Conservation (phyloP, 2,329 filamentous ascomycete genomes). For the Orbilia javanica region DNA sequence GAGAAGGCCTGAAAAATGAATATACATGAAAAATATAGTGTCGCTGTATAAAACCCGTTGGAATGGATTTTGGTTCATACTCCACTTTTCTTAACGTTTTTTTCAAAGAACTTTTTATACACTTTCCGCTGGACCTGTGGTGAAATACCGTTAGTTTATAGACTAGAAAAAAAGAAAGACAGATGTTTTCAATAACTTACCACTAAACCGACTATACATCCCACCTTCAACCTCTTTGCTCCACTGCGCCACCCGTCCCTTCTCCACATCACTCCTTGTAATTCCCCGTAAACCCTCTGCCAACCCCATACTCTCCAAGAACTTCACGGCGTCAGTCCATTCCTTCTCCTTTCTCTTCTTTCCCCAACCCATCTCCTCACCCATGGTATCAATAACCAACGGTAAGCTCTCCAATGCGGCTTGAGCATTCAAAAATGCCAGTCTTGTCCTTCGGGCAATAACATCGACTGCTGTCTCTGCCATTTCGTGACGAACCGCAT, state of each 20-base stretch:
- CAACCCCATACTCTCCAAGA: slow-evolving; percentile 76
- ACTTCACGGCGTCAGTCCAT: slow-evolving; percentile 79
- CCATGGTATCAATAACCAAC: slow-evolving; percentile 88
- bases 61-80: not conserved
- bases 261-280: slow-evolving; percentile 74
- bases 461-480: slow-evolving; percentile 92
- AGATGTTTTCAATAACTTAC: slow-evolving; percentile 14
- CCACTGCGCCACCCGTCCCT: slow-evolving; percentile 71
- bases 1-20: not conserved
- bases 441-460: slow-evolving; percentile 82
- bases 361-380: slow-evolving; percentile 84
- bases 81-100: no score
- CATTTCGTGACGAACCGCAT: slow-evolving; percentile 88
- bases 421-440: slow-evolving; percentile 92
- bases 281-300: slow-evolving; percentile 72
- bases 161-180: not conserved
- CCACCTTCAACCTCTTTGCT: slow-evolving; percentile 68
- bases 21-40: slow-evolving; percentile 2
- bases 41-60: not conserved
- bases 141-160: slow-evolving; percentile 19
- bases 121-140: slow-evolving; percentile 50
- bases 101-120: slow-evolving; percentile 32
- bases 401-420: slow-evolving; percentile 89
- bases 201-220: slow-evolving; percentile 57
- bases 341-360: slow-evolving; percentile 78